phyloP scores from a whole-genome alignment of 2,329 filamentous ascomycete genomes.

The Monosporascus cannonballus region DNA sequence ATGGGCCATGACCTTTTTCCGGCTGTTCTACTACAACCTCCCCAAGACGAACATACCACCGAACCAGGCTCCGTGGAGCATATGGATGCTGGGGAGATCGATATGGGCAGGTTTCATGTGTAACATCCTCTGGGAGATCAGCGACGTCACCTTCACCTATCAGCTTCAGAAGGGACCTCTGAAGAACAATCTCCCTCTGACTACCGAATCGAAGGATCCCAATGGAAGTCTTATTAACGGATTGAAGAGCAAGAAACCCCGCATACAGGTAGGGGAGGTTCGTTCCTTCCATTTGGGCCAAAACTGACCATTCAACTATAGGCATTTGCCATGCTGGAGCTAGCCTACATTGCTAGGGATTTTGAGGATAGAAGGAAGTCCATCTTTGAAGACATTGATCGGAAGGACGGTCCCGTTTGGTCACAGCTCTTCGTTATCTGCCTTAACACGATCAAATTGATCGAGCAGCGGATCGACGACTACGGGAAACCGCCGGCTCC shows the following conservation, averaged over 20 bases:
- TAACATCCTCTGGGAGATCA: conserved; percentile 67
- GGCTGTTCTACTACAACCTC: conserved; percentile 63
- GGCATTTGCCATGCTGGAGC: conserved; percentile 87
- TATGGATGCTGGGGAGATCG: conserved; percentile 50
- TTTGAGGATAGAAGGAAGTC: conserved; percentile 70
- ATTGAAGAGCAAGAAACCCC: conserved; percentile 73
- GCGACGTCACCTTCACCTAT: conserved; percentile 72
- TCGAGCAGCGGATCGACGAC: conserved; percentile 62
- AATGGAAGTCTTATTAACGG: conserved; percentile 86
- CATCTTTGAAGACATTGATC: conserved; percentile 84
- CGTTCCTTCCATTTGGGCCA: background rate
- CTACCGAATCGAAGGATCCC: conserved; percentile 78
- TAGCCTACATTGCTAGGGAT: conserved; percentile 70
- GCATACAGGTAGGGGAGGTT: conserved; percentile 53
- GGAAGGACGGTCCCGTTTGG: conserved; percentile 74
- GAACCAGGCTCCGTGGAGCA: conserved; percentile 49
- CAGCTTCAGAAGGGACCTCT: conserved; percentile 76
- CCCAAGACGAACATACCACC: conserved; percentile 63
- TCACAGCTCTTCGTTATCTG: conserved; percentile 68
- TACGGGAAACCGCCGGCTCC: conserved; percentile 43
- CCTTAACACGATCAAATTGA: conserved; percentile 59
- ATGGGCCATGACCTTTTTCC: conserved; percentile 63
- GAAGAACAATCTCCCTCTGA: conserved; percentile 80
- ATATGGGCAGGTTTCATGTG: conserved; percentile 60
- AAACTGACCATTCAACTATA: conserved; percentile 26